Base-by-base conservation (phyloP, 352 stramenopile species). In the Pythium sp. region DNA sequence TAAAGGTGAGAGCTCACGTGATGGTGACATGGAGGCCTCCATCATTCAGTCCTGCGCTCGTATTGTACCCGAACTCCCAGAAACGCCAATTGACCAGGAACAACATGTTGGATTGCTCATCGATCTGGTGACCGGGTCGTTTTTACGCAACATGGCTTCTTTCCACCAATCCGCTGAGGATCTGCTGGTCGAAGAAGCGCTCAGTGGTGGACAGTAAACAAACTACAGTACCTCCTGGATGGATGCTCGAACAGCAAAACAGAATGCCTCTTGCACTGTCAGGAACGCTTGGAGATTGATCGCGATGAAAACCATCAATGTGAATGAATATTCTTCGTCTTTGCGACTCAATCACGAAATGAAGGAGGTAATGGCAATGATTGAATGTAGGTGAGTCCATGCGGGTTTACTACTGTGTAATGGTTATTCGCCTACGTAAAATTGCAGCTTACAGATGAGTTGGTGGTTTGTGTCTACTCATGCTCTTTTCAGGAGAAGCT, bases 161-260 rank as follows among this genome's bases (percentile, higher is more conserved):
- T 62, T 64, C 24, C 64, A 69, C 20, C 64, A 69, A 51, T 24
- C 18, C 5, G 34, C 64, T 7, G 64, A 69, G 47, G 64, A 69
- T 57, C 49, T 69, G 20, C 26, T 54, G 11, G 43, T 65, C 6
- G 24, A 58, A 58, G 53, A 58, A 58, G 53, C 53, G 53, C 24
- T 57, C 51, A n/a, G 22, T 11, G 14, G 49, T 30, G 3, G 49
- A 7, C 41, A 5, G 14, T 47, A n/a, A 47, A 5, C 41, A 47
- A 47, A n/a, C 14, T 15, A 43, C 15, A 8, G 8, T 6, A 9
- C 15, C 41, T 47, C 41, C 41, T 47, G 41, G 41, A n/a, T 15
- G 5, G 41, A 47, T 20, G 0, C 6, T 43, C 36, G 36, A 18
- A 18, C 36, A 43, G 14, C 36, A 43, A 43, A 43, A 15, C 11